Evolutionary conservation across 2,329 filamentous ascomycete species (phyloP).

Genomic region (Colletotrichum sp.): DNA sequence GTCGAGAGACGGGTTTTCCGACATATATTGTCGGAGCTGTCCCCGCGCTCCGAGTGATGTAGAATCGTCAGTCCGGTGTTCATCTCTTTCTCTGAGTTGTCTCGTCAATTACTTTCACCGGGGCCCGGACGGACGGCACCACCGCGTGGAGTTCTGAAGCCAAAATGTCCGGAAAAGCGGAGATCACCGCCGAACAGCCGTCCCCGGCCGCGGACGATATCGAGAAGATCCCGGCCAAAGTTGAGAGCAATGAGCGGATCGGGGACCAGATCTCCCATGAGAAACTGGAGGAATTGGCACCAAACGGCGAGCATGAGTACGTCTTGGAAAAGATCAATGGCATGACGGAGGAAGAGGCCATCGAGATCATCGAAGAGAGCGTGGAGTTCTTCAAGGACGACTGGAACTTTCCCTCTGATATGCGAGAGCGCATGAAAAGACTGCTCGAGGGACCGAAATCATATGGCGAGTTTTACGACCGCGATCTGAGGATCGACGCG

Average conservation of each 20-base stretch:
- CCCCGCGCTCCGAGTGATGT: neutral
- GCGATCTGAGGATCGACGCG: conserved; percentile 45
- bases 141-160: neutral
- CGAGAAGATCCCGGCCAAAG: conserved; percentile 11
- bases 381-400: conserved; percentile 46
- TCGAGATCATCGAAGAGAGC: conserved; percentile 41
- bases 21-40: neutral
- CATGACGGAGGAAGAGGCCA: conserved; percentile 47
- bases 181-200: neutral
- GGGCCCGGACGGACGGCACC: neutral
- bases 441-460: conserved; percentile 41
- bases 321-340: conserved; percentile 45
- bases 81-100: neutral
- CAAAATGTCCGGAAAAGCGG: conserved; percentile 18
- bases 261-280: conserved; percentile 43
- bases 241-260: conserved; percentile 5
- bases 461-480: conserved; percentile 45
- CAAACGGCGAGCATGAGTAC: conserved; percentile 47
- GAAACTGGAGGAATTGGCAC: conserved; percentile 44
- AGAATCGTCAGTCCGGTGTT: too few species aligned
- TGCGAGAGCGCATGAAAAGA: conserved; percentile 44
- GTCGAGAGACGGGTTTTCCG: neutral
- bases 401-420: conserved; percentile 49
- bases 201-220: conserved; percentile 5
- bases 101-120: neutral